These are phyloP conservation scores for Monosporascus cannonballus DNA, from an alignment of 2,329 filamentous ascomycete genomes.

Conservation along the genomic window DNA sequence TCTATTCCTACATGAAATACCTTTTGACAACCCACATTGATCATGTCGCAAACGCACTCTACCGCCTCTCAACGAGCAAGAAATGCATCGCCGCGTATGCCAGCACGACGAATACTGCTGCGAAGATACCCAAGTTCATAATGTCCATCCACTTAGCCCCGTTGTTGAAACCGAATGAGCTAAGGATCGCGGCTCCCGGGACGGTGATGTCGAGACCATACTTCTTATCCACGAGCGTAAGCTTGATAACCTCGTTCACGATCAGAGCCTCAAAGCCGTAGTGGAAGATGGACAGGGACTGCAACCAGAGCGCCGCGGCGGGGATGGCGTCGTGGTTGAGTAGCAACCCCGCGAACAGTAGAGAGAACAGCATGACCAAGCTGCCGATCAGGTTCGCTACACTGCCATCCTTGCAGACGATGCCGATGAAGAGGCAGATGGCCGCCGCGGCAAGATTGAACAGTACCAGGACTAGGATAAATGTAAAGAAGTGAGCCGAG, in stretches of 20 bases:
- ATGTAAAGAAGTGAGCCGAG: conserved; percentile 78
- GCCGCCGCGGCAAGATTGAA: conserved; percentile 94
- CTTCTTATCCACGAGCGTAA: conserved; percentile 88
- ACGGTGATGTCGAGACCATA: conserved; percentile 96
- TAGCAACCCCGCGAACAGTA: conserved; percentile 88
- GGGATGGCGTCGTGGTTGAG: conserved; percentile 95
- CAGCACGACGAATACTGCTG: conserved; percentile 74
- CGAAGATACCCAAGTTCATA: conserved; percentile 74
- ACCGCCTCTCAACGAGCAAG: conserved; percentile 83
- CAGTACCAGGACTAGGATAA: conserved; percentile 83
- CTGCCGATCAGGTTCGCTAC: conserved; percentile 93
- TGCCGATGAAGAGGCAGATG: conserved; percentile 93
- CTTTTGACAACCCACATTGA: conserved; percentile 1
- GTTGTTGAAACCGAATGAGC: conserved; percentile 91
- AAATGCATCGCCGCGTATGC: conserved; percentile 93
- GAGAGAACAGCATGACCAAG: conserved; percentile 93
- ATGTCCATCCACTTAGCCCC: conserved; percentile 81
- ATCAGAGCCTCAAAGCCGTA: conserved; percentile 95
- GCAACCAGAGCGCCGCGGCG: conserved; percentile 77
- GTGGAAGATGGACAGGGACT: conserved; percentile 94
- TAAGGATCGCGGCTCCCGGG: conserved; percentile 87
- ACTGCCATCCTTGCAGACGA: conserved; percentile 83
- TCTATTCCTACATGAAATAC: neutral
- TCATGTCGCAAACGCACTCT: conserved; percentile 17
- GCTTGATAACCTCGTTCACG: conserved; percentile 89